These are phyloP conservation scores for Euphorbia schlechtendalii DNA, from an alignment of 441 rosid species.

Conservation along the genomic window DNA sequence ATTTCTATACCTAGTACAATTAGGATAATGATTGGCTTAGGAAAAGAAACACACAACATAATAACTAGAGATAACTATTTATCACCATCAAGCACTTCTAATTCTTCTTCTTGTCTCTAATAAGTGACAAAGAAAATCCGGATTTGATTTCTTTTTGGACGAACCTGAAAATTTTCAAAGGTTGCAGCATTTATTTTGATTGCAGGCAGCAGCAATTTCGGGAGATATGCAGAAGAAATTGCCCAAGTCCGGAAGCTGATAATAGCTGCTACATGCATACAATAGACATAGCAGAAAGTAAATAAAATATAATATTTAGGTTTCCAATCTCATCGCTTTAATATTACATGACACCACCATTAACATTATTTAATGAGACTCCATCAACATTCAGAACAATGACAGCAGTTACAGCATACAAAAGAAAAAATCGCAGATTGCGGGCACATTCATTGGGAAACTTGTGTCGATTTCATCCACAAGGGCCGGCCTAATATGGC, in stretches of 20 bases:
- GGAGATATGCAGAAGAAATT: too few species aligned
- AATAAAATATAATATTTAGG: too few species aligned
- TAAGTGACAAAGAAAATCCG: background rate
- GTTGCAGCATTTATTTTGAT: conserved; percentile 49
- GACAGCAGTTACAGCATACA: conserved; percentile 2
- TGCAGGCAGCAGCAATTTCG: conserved; percentile 86
- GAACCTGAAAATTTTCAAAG: conserved; percentile 18
- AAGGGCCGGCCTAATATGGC: conserved; percentile 62
- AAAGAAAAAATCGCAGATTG: background rate
- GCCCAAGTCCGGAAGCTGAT: too few species aligned
- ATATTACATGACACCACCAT: too few species aligned
- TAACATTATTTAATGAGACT: too few species aligned
- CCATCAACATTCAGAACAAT: background rate
- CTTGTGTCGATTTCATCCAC: conserved; percentile 58
- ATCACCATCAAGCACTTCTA: background rate
- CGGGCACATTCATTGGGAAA: conserved; percentile 38
- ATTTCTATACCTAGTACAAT: background rate
- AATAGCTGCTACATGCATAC: too few species aligned
- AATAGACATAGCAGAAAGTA: too few species aligned
- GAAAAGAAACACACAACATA: too few species aligned
- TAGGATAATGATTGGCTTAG: background rate
- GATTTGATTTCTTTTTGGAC: background rate
- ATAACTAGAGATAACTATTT: background rate
- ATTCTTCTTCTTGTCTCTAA: background rate
- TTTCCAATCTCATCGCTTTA: too few species aligned